These are phyloP conservation scores for Fonsecaea monophora DNA, from an alignment of 2,329 filamentous ascomycete genomes.

Conservation along the genomic window DNA sequence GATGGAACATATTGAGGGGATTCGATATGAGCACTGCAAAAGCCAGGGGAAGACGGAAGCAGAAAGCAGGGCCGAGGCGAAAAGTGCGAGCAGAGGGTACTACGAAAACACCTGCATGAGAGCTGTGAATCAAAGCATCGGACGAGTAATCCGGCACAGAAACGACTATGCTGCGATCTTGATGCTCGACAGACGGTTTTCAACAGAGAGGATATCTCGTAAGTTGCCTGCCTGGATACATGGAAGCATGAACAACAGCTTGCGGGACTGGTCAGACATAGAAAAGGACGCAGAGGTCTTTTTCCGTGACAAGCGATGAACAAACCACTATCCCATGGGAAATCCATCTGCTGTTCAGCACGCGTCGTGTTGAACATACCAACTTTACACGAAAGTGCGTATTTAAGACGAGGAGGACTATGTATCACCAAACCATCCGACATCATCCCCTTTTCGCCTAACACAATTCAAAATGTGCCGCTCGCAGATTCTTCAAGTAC, in stretches of 20 bases:
- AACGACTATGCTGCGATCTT: conserved; percentile 91
- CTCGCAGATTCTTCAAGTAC: neutral
- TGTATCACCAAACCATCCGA: neutral
- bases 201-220: conserved; percentile 70
- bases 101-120: conserved; percentile 97
- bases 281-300: conserved; percentile 66
- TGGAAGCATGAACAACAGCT: conserved; percentile 66
- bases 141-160: conserved; percentile 85
- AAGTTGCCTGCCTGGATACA: conserved; percentile 93
- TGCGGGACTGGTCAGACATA: conserved; percentile 62
- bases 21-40: conserved; percentile 34
- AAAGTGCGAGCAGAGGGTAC: conserved; percentile 71
- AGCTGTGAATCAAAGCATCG: conserved; percentile 95
- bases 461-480: neutral
- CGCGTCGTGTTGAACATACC: neutral
- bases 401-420: neutral
- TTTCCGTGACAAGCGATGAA: conserved; percentile 49
- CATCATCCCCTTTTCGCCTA: neutral
- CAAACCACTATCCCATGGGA: neutral
- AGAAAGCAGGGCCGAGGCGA: conserved; percentile 46
- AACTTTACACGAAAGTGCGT: neutral
- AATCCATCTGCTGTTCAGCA: neutral
- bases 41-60: conserved; percentile 27
- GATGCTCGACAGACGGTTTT: conserved; percentile 81
- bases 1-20: conserved; percentile 78